These are phyloP conservation scores for Galerina sulciceps DNA, from an alignment of 768 basidiomycete species.

Conservation along the genomic window DNA sequence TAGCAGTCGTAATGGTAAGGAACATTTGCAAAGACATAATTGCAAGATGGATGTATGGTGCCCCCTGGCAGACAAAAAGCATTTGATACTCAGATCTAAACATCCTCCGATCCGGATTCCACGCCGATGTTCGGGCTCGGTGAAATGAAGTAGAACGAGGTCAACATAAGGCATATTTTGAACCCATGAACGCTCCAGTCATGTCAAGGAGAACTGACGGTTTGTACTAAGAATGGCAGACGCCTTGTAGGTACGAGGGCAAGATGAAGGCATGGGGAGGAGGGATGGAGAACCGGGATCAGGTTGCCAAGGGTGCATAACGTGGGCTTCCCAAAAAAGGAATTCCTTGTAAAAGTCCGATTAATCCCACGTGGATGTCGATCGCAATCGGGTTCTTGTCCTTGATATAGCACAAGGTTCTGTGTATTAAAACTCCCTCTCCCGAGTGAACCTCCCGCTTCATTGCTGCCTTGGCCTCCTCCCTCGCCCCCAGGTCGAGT, in stretches of 20 bases:
- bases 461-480: constrained; percentile 18
- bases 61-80: neutral
- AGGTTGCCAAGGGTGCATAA: constrained; percentile 14
- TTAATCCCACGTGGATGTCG: constrained; percentile 29
- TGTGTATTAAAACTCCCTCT: constrained; percentile 27
- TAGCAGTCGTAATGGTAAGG: no score
- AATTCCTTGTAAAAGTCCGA: constrained; percentile 28
- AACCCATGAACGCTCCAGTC: neutral
- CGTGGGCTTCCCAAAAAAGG: constrained; percentile 27
- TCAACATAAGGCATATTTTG: neutral
- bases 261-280: neutral
- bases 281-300: constrained; percentile 6
- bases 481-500: constrained; percentile 7
- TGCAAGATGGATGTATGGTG: neutral
- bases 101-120: constrained; percentile 9
- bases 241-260: neutral
- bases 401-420: constrained; percentile 29
- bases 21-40: no score
- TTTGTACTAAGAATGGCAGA: constrained; percentile 8
- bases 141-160: neutral
- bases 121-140: constrained; percentile 5
- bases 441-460: constrained; percentile 3
- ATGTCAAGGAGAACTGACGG: neutral
- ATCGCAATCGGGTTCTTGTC: constrained; percentile 25
- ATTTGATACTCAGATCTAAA: neutral